phyloP scores from a whole-genome alignment of 2,329 filamentous ascomycete genomes.

The Rhytidhysteron rufulum region DNA sequence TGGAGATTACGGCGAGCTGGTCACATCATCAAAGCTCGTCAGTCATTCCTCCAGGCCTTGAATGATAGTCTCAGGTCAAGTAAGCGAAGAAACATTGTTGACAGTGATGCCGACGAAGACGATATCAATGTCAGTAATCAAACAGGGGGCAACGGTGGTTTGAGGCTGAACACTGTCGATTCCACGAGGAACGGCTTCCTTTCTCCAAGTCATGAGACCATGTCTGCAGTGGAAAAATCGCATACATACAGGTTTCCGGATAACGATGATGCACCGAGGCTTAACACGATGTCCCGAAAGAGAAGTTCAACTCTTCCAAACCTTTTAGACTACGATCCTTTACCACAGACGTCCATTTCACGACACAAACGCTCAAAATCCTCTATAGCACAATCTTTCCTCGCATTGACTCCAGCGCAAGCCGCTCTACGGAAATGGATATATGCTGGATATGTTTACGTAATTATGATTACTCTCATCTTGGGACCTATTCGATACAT shows the following conservation, averaged over 20 bases:
- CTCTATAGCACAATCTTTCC: constrained; percentile 58
- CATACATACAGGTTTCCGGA: constrained; percentile 12
- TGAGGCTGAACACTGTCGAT: constrained; percentile 25
- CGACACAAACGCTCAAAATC: constrained; percentile 27
- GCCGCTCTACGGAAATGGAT: constrained; percentile 74
- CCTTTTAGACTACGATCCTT: constrained; percentile 17
- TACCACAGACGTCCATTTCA: constrained; percentile 17
- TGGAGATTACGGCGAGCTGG: constrained; percentile 74
- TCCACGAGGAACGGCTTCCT: constrained; percentile 13
- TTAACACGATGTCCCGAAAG: constrained; percentile 10
- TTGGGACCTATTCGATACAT: constrained; percentile 68
- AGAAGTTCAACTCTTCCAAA: constrained; percentile 34
- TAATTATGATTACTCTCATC: constrained; percentile 61
- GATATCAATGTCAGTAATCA: constrained; percentile 15
- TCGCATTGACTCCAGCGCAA: constrained; percentile 75
- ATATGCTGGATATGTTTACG: constrained; percentile 78
- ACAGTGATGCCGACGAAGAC: constrained; percentile 49
- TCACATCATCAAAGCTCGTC: constrained; percentile 39
- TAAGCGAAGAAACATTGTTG: constrained; percentile 14
- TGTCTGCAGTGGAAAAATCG: constrained; percentile 28
- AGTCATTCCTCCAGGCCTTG: constrained; percentile 41
- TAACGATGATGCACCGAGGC: constrained; percentile 3
- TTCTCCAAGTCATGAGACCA: constrained; percentile 10
- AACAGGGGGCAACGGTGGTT: constrained; percentile 21
- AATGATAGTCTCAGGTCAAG: constrained; percentile 31